Evolutionary conservation across 2,329 filamentous ascomycete species (phyloP).

Genomic region (Elsinoe ampelina): DNA sequence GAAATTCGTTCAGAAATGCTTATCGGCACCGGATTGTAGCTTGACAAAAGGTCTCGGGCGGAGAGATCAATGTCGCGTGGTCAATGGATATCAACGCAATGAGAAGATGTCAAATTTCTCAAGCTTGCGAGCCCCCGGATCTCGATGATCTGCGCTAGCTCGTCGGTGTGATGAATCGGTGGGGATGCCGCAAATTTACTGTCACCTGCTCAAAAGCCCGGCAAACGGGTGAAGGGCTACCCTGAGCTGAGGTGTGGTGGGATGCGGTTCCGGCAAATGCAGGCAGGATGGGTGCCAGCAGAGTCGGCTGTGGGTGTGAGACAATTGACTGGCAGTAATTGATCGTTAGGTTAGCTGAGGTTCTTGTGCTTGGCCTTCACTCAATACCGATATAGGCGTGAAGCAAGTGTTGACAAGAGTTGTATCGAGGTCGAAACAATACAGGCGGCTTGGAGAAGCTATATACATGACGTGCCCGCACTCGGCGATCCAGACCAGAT

Average conservation of each 20-base stretch:
- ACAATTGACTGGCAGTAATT: neutral
- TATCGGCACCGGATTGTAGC: neutral
- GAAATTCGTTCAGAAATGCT: neutral
- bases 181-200: neutral
- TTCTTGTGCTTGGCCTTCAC: neutral
- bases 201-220: neutral
- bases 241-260: slow-evolving; percentile 5
- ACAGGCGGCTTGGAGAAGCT: neutral
- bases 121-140: neutral
- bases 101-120: neutral
- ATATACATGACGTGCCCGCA: slow-evolving; percentile 1
- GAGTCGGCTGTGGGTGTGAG: too few relatives aligned
- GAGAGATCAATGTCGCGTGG: neutral
- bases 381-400: neutral
- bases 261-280: neutral
- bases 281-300: neutral
- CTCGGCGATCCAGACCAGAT: slow-evolving; percentile 5
- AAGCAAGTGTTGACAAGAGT: neutral
- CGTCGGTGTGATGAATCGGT: neutral
- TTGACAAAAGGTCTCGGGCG: neutral
- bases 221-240: neutral
- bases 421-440: neutral
- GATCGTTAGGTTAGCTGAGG: neutral
- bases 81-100: neutral
- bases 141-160: slow-evolving; percentile 7